Evolutionary conservation across 495 filamentous ascomycete genomes (phyloP).

Genomic region (Penicillium argentinense): DNA sequence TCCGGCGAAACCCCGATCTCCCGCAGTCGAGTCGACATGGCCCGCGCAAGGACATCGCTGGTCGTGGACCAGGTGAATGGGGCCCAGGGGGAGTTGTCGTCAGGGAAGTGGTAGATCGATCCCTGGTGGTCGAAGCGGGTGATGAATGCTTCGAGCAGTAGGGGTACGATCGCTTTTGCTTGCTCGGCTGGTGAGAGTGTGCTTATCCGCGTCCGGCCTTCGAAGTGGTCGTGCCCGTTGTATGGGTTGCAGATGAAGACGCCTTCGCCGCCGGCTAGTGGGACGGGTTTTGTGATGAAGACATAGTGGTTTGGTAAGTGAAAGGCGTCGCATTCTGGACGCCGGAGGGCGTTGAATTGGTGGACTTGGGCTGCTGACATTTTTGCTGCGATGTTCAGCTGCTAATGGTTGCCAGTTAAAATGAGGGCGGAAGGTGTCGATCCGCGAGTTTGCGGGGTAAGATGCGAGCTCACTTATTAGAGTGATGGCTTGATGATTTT

Average conservation of each 20-base stretch:
- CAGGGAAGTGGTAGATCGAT: neutral
- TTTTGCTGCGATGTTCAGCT: no score
- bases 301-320: slow-evolving; percentile 6
- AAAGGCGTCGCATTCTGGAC: neutral
- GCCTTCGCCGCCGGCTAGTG: neutral
- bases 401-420: no score
- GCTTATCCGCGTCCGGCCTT: neutral
- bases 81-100: neutral
- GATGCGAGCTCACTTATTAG: no score
- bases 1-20: slow-evolving; percentile 2
- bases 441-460: no score
- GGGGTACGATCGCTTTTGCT: slow-evolving; percentile 5
- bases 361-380: no score
- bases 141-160: slow-evolving; percentile 9
- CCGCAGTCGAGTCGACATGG: neutral
- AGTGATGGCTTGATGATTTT: no score
- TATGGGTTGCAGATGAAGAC: slow-evolving; percentile 6
- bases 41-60: neutral
- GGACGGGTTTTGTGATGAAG: neutral
- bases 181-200: neutral
- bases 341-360: slow-evolving; percentile 1
- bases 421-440: no score
- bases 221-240: slow-evolving; percentile 1
- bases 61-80: slow-evolving; percentile 4
- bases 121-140: neutral